Evolutionary conservation across 805 yeast species (phyloP), one percentile per base, ranked within the genome.

Genomic region (Deakozyma indianensis): DNA sequence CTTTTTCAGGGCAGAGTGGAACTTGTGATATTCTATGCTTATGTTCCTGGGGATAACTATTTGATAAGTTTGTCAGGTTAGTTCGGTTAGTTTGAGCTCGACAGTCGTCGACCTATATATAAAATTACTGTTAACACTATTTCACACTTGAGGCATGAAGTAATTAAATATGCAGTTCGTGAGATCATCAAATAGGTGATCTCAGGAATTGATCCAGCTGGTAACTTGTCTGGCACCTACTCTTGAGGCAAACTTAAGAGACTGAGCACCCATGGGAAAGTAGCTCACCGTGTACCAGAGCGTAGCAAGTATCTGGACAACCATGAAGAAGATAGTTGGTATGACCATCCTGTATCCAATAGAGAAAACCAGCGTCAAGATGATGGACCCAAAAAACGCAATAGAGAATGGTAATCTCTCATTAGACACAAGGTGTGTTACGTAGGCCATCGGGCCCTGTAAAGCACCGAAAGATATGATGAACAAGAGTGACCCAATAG

Each of bases 191-290:
- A 25, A 32, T 32, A 14, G 18, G 18, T 16, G 5, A 22, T 22
- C 1, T 50, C 48, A 65, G 4, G 62, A 51, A 44, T 65, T 67
- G 27, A 66, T 56, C 70, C 70, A 66, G 23, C 65, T 52, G 23
- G 64, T 52, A 54, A 75, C 77, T 46, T 75, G 77, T 47, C 74
- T 68, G 3, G 74, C 61, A 3, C 82, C 86, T 4, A 79, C 65
- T 21, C 75, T 63, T 15, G 77, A 67, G 1, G 80, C 71, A 60
- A 77, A 67, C 49, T 73, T 64, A 43, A 80, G 56, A 2, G 94
- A 82, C 49, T 83, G 81, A 1, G 90, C 83, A 11, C 98, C 98
- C 66, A 88, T 83, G 14, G 98, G 98, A 72, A 92, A 90, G 62
- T 92, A 92, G 56, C 95, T 83, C 38, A 90, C 70, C 0, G 92